Base-by-base conservation (phyloP, 176 grass and related monocot species). In the Aegilops speltoides region DNA sequence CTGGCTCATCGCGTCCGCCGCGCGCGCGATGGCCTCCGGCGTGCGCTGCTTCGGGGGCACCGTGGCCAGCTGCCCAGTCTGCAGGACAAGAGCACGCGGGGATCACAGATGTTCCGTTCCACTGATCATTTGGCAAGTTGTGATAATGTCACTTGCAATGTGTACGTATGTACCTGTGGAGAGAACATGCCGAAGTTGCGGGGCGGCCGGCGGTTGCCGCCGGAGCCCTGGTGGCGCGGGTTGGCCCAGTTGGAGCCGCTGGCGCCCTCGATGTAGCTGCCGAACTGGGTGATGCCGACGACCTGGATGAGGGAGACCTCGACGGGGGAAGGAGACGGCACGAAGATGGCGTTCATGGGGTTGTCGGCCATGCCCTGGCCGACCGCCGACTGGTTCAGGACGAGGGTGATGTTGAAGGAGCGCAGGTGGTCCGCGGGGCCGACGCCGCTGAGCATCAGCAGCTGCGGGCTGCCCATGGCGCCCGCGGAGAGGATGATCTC, bases 391-490 rank as follows among this genome's bases (percentile, higher is more conserved):
- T 95, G 85, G 74, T 93, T 59, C 38, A 89, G 64, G 23, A 91
- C 86, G 70, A 95, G 85, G 6, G 73, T 88, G 84, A 98, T 98
- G 91, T 90, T 85, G 29, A 93, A 83, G 9, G 85, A 88, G 52
- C 38, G 36, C 32, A 98, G 95, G 76, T 95, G 91, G 37, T 82
- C 86, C 2, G 73, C 88, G 28, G 91, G 93, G 19, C 93, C 95
- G 50, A 98, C 78, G 22, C 95, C 93, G 64, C 93, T 98, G 79
- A 98, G 71, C 93, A 98, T 98, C 64, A 98, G 93, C 66, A 98
- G 79, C 70, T 98, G 93, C 7, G 93, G 93, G 80, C 95, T 98
- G 23, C 93, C 93, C 68, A 98, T 11, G 62, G 93, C 95, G 41
- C 91, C 91, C 11, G 93, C 93, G 11, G 95, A 92, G 4, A 98